Base-by-base conservation (phyloP, 2,329 filamentous ascomycete species). In the Fusarium sulawesiense region DNA sequence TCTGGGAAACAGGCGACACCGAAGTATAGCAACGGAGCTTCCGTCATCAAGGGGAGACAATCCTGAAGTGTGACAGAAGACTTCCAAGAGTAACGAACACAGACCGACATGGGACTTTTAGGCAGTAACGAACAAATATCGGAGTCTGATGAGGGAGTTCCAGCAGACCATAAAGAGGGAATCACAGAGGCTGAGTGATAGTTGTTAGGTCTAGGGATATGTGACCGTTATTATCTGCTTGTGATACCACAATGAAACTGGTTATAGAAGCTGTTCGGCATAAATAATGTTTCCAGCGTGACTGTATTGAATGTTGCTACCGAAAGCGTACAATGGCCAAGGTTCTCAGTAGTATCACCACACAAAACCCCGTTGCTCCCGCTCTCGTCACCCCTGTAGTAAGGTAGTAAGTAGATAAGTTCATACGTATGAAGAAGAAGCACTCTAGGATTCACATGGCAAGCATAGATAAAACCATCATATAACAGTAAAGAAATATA, bases 401-500 rank as follows among this genome's bases (percentile, higher is more conserved):
- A 14, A 10, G 6, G 16, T 14, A 37, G 12, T 6, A 25, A 25
- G 8, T 6, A 25, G 7, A 37, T n/a, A 37, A n/a, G 34, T n/a
- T 2, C 10, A 37, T 37, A n/a, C 34, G 18, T 11, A 37, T n/a
- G 34, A 37, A 18, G 32, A 37, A n/a, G 5, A 37, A 37, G 5
- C 9, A 27, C 12, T 42, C 12, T 9, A 13, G 18, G 10, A 11
- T 18, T 37, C 23, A 20, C 23, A 27, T 16, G 7, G 3, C 34
- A 18, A 51, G 7, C n/a, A 6, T 37, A 27, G 16, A 16, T 12
- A 21, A 8, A 32, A 32, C 5, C 11, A 20, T 54, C 37, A 51
- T 55, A 14, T 57, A 69, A 70, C 53, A 62, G 60, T 56, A 68
- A 73, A 71, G 40, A 66, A 67, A 73, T 66, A 70, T 70, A 65